These are phyloP conservation scores for Apophysomyces variabilis DNA, from an alignment of 371 early-diverging fungal species.

Conservation along the genomic window DNA sequence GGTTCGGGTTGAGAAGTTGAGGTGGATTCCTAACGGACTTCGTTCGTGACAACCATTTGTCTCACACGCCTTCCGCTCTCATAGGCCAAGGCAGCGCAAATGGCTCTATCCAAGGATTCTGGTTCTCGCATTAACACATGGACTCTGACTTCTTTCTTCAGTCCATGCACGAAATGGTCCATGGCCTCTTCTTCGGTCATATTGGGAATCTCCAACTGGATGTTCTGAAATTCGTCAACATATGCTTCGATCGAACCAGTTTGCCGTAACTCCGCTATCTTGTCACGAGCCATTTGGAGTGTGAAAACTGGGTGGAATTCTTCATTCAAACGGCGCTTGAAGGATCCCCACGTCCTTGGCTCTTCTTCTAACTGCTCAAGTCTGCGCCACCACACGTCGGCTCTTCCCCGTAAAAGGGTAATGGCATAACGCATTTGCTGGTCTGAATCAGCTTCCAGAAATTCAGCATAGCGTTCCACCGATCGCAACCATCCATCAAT, in stretches of 20 bases:
- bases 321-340: neutral
- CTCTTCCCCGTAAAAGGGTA: neutral
- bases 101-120: too few species aligned
- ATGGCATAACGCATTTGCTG: neutral
- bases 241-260: neutral
- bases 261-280: constrained; percentile 1
- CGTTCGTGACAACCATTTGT: too few species aligned
- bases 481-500: neutral
- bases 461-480: neutral
- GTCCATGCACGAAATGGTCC: too few species aligned
- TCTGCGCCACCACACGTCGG: constrained; percentile 5
- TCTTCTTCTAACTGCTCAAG: neutral
- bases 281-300: constrained; percentile 12
- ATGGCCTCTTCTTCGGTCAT: too few species aligned
- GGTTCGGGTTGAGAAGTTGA: too few species aligned
- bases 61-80: too few species aligned
- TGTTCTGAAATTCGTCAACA: neutral
- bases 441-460: neutral
- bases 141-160: too few species aligned
- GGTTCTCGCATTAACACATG: too few species aligned
- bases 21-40: too few species aligned
- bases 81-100: too few species aligned
- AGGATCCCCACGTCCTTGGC: neutral
- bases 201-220: neutral
- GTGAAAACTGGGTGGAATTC: neutral